These are phyloP conservation scores for Exophiala xenobiotica DNA, from an alignment of 2,329 filamentous ascomycete species.

Conservation along the genomic window DNA sequence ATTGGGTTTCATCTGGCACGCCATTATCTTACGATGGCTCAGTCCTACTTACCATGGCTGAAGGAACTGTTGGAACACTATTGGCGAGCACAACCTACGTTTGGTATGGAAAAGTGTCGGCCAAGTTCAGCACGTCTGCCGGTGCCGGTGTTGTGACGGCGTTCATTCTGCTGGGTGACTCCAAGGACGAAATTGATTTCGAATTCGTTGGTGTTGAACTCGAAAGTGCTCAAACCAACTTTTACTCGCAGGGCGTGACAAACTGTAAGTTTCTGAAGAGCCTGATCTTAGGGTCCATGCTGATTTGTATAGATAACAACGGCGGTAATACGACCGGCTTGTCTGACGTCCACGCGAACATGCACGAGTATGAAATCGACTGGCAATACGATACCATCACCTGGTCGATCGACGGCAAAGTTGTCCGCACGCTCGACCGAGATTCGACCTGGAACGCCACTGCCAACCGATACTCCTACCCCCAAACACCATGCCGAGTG, in stretches of 20 bases:
- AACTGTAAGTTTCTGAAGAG: conserved; percentile 66
- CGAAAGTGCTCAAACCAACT: conserved; percentile 82
- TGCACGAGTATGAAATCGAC: conserved; percentile 87
- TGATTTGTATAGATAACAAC: conserved; percentile 63
- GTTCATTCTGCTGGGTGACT: conserved; percentile 91
- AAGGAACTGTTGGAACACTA: conserved; percentile 80
- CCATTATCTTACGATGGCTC: conserved; percentile 65
- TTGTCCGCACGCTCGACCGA: conserved; percentile 71
- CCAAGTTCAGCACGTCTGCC: conserved; percentile 78
- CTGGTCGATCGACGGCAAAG: conserved; percentile 82
- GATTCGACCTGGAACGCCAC: conserved; percentile 84
- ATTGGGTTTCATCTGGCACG: conserved; percentile 86
- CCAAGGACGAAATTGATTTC: conserved; percentile 98
- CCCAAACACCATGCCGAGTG: conserved; percentile 85
- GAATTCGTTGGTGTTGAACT: conserved; percentile 87
- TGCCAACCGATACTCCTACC: conserved; percentile 77
- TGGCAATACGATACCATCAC: conserved; percentile 85
- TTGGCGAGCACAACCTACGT: conserved; percentile 82
- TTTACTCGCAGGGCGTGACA: conserved; percentile 91
- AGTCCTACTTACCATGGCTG: conserved; percentile 84
- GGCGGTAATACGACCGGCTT: conserved; percentile 64
- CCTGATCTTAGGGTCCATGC: neutral
- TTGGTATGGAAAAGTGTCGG: conserved; percentile 94
- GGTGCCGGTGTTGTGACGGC: conserved; percentile 91
- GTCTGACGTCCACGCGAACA: conserved; percentile 70